Evolutionary conservation across 305 asterid genomes (phyloP).

Genomic region (Fraxinus platypoda): DNA sequence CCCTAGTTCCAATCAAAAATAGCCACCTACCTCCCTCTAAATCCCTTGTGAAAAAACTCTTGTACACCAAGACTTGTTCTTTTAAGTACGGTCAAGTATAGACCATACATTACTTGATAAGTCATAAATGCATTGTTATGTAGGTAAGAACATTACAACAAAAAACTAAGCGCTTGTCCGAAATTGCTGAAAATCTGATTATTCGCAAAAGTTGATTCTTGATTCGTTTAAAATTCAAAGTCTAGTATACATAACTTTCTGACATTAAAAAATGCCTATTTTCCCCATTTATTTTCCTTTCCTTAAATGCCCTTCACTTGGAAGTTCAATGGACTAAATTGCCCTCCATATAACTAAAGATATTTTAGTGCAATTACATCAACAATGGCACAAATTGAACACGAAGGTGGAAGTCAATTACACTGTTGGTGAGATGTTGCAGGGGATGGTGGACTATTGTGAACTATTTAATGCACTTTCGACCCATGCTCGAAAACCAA

Average conservation of each 20-base stretch:
- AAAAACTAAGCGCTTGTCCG: neutral
- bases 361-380: neutral
- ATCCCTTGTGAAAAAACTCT: neutral
- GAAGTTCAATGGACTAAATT: neutral
- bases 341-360: neutral
- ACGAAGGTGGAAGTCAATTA: neutral
- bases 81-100: too few species aligned
- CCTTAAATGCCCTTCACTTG: neutral
- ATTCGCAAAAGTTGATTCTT: neutral
- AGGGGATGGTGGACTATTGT: neutral
- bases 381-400: neutral
- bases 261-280: neutral
- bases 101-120: too few species aligned
- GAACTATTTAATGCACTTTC: neutral
- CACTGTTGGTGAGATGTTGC: neutral
- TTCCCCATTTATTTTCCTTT: too few species aligned
- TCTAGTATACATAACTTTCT: neutral
- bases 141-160: neutral
- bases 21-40: too few species aligned
- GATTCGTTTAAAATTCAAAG: neutral
- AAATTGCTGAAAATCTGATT: neutral
- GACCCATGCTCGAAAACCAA: neutral
- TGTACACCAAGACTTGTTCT: neutral
- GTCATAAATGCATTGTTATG: neutral
- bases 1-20: too few species aligned